phyloP scores from a whole-genome alignment of 495 filamentous ascomycete species.

The Darksidea phi region DNA sequence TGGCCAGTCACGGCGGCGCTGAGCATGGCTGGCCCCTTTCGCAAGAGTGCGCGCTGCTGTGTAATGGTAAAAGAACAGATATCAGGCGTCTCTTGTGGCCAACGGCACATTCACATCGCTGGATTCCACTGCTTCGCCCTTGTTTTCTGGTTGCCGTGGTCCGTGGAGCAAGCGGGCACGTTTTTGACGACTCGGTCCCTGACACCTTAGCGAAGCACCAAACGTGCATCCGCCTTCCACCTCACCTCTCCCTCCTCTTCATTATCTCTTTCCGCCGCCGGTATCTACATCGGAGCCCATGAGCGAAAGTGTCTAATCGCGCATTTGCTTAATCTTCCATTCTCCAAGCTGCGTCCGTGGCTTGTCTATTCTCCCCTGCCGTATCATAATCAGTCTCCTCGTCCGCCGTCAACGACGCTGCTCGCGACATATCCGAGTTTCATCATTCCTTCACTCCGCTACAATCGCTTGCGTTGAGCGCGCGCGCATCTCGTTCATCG shows the following conservation, averaged over 20 bases:
- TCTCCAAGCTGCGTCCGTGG: conserved; percentile 25
- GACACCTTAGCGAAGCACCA: conserved; percentile 1
- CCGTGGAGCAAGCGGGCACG: too few species aligned
- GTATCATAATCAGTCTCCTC: conserved; percentile 32
- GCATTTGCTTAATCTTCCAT: conserved; percentile 33
- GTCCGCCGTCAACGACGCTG: conserved; percentile 8
- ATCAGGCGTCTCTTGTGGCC: too few species aligned
- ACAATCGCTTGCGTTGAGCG: conserved; percentile 1
- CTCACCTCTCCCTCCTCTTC: conserved; percentile 3
- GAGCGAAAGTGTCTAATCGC: conserved; percentile 21
- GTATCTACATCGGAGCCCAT: conserved; percentile 10
- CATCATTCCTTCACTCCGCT: conserved; percentile 27
- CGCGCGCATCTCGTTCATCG: not conserved
- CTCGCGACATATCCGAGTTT: conserved; percentile 13
- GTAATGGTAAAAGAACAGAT: too few species aligned
- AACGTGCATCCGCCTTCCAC: conserved; percentile 2
- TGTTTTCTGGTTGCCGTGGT: too few species aligned
- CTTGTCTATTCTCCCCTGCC: conserved; percentile 36
- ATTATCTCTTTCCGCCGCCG: conserved; percentile 6
- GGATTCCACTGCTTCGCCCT: too few species aligned
- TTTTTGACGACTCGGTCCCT: conserved; percentile 1
- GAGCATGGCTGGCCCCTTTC: not conserved
- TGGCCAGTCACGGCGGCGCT: conserved; percentile 10
- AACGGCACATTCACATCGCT: too few species aligned
- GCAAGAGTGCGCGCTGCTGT: too few species aligned